These are phyloP conservation scores for Cercophora newfieldiana DNA, from an alignment of 495 filamentous ascomycete genomes.

Conservation along the genomic window DNA sequence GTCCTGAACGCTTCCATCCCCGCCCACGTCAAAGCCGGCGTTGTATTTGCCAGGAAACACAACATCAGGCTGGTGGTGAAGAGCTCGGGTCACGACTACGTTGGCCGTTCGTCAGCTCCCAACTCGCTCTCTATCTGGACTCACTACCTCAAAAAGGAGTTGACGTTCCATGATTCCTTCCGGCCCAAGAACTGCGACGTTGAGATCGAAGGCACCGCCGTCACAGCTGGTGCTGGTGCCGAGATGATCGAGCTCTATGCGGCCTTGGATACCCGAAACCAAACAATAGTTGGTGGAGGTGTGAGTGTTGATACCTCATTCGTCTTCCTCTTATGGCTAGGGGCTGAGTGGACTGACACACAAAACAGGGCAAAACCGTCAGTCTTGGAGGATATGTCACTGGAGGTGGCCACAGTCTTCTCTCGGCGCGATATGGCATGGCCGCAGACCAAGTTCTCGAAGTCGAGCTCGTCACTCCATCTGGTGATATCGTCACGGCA, in stretches of 20 bases:
- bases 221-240: conserved; percentile 42
- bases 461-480: conserved; percentile 60
- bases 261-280: conserved; percentile 32
- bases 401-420: conserved; percentile 60
- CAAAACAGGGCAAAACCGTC: conserved; percentile 24
- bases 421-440: conserved; percentile 58
- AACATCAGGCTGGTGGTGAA: conserved; percentile 64
- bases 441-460: conserved; percentile 63
- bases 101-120: conserved; percentile 53
- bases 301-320: background rate
- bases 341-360: too few species aligned
- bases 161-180: conserved; percentile 42
- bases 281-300: conserved; percentile 39
- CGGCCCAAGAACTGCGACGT: conserved; percentile 38
- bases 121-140: conserved; percentile 56
- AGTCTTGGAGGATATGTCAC: conserved; percentile 55
- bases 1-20: conserved; percentile 48
- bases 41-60: conserved; percentile 36
- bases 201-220: conserved; percentile 35
- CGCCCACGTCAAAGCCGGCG: conserved; percentile 9
- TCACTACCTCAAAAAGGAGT: conserved; percentile 41
- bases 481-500: conserved; percentile 53
- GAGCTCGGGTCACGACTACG: conserved; percentile 62
- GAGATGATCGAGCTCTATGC: conserved; percentile 40
- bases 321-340: background rate